Evolutionary conservation across 352 stramenopile species (phyloP).

Genomic region (Globisporangium iwayamae): DNA sequence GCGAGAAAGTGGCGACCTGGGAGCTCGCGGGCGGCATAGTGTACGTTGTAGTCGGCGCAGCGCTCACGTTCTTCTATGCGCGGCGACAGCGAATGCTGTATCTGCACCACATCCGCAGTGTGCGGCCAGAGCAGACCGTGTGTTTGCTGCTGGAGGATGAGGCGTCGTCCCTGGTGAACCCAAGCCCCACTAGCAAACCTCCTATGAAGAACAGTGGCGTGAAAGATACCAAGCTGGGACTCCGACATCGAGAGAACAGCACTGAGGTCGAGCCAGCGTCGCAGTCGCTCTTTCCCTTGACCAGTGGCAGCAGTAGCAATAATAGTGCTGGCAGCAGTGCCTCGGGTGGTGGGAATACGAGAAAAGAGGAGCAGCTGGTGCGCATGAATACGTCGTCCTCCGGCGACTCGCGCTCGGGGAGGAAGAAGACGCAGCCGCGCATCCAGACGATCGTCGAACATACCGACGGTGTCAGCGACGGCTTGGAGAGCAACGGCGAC

Average conservation of each 20-base stretch:
- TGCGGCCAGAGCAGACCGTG: slow-evolving; percentile 18
- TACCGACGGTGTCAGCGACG: slow-evolving; percentile 17
- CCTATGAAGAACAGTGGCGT: background rate
- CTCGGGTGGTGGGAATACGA: background rate
- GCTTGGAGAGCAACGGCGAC: background rate
- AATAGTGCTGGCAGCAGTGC: background rate
- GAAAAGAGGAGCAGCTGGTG: slow-evolving; percentile 1
- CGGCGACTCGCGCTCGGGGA: slow-evolving; percentile 10
- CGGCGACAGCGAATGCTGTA: slow-evolving; percentile 18
- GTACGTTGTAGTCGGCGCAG: slow-evolving; percentile 23
- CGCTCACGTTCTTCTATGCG: slow-evolving; percentile 12
- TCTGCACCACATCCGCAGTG: slow-evolving; percentile 19
- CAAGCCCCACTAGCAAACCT: background rate
- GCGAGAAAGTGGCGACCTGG: slow-evolving; percentile 36
- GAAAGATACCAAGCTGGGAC: background rate
- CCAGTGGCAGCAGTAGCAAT: background rate
- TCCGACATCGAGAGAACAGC: background rate
- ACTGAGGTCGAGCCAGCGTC: background rate
- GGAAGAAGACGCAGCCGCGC: slow-evolving; percentile 8
- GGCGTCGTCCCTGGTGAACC: background rate
- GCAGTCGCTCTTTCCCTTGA: background rate
- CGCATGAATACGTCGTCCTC: slow-evolving; percentile 5
- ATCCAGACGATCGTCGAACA: slow-evolving; percentile 26
- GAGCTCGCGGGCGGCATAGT: slow-evolving; percentile 22
- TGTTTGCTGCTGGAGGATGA: slow-evolving; percentile 3